A percentile compares a stretch with the other conserved stretches of the same genome.
phyloP scores from a whole-genome alignment of 139 green algal genomes.

The Mesotaenium endlicherianum region DNA sequence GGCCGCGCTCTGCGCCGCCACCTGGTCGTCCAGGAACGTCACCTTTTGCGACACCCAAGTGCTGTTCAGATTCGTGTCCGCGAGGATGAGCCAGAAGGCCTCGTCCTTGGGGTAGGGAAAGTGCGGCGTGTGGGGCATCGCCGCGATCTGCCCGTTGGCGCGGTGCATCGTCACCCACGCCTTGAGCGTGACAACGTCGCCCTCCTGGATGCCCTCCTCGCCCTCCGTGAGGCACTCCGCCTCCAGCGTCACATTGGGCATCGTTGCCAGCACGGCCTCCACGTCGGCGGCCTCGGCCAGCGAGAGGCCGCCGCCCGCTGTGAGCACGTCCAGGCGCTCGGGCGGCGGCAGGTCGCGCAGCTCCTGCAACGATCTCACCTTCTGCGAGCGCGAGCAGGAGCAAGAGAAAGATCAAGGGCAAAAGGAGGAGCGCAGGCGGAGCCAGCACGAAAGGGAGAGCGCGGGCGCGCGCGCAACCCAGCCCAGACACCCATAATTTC shows the following conservation, averaged over 20 bases:
- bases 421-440: no score
- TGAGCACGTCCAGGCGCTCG: slow-evolving; percentile 14
- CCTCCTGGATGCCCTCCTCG: slow-evolving; percentile 47
- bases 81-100: slow-evolving; percentile 56
- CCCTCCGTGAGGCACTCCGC: slow-evolving; percentile 27
- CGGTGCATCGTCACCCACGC: slow-evolving; percentile 41
- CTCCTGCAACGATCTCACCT: slow-evolving; percentile 42
- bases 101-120: slow-evolving; percentile 55
- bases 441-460: no score
- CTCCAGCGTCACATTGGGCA: slow-evolving; percentile 39
- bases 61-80: slow-evolving; percentile 35
- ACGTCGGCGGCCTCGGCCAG: slow-evolving; percentile 14
- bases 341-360: slow-evolving; percentile 24
- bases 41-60: slow-evolving; percentile 24
- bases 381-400: slow-evolving; percentile 21
- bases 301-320: neutral
- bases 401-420: neutral
- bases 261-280: slow-evolving; percentile 10
- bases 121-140: slow-evolving; percentile 42
- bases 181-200: slow-evolving; percentile 50
- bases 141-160: neutral
- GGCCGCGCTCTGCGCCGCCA: neutral
- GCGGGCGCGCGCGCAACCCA: no score
- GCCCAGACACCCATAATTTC: no score
- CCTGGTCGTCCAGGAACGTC: slow-evolving; percentile 40